phyloP scores from a whole-genome alignment of 352 stramenopile species.

The Proteromonas lacertae region DNA sequence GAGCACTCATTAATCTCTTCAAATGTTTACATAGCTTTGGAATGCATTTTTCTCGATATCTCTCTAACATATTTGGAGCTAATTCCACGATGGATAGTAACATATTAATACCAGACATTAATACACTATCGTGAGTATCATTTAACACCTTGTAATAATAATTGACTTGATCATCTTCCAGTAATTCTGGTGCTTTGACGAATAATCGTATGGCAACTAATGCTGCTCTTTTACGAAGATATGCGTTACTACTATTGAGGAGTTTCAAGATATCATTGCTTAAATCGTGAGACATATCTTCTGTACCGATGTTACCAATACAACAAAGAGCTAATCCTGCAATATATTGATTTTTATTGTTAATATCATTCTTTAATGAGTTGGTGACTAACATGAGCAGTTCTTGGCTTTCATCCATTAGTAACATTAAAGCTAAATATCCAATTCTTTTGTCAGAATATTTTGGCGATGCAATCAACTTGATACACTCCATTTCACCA shows the following conservation, averaged over 20 bases:
- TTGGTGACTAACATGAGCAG: conserved; percentile 98
- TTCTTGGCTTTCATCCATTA: conserved; percentile 88
- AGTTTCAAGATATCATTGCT: conserved; percentile 86
- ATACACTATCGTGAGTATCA: conserved; percentile 52
- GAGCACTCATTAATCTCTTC: conserved; percentile 75
- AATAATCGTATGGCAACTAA: conserved; percentile 13
- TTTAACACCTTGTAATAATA: too few relatives aligned
- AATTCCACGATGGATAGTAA: conserved; percentile 61
- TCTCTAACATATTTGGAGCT: conserved; percentile 12
- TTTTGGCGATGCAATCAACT: conserved; percentile 85
- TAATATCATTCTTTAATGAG: conserved; percentile 88
- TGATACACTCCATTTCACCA: conserved; percentile 97
- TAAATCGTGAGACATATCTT: conserved; percentile 90
- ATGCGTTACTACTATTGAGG: conserved; percentile 50
- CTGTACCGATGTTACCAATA: conserved; percentile 85
- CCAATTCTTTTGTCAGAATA: conserved; percentile 98
- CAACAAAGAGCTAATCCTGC: conserved; percentile 36
- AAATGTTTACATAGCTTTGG: conserved; percentile 47
- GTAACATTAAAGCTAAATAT: conserved; percentile 79
- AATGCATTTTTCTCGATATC: conserved; percentile 23
- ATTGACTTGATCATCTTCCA: conserved; percentile 63
- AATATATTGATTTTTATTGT: conserved; percentile 21
- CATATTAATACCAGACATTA: conserved; percentile 77
- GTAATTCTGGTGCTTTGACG: conserved; percentile 82
- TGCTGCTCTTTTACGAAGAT: conserved; percentile 70